A percentile compares a stretch with the other conserved stretches of the same genome.
phyloP scores from a whole-genome alignment of 345 rosid species.

The Populus nigra region DNA sequence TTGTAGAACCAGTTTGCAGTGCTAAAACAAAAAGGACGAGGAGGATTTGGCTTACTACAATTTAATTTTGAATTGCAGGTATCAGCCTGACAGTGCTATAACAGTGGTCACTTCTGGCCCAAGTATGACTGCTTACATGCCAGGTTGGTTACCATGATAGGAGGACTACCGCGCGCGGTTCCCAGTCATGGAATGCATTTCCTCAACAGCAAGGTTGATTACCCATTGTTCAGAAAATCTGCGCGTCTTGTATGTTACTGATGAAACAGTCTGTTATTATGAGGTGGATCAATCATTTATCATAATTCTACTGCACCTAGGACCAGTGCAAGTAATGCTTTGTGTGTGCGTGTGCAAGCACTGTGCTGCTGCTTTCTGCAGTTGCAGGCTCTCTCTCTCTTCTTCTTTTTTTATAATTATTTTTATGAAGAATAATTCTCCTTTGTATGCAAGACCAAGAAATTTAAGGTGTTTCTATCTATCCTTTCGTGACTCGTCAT shows the following conservation, averaged over 20 bases:
- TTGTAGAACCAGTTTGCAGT: not conserved
- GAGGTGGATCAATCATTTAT: conserved; percentile 7
- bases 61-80: conserved; percentile 40
- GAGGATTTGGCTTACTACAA: not conserved
- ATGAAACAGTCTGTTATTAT: not conserved
- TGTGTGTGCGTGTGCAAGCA: conserved; percentile 13
- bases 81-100: conserved; percentile 61
- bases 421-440: not conserved
- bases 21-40: not conserved
- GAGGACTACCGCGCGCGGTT: not conserved
- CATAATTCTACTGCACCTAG: conserved; percentile 4
- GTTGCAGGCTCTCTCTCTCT: not conserved
- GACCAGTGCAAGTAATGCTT: conserved; percentile 8
- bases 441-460: not conserved
- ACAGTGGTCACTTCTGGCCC: conserved; percentile 65
- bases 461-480: not conserved
- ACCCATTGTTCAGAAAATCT: not conserved
- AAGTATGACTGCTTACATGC: conserved; percentile 73
- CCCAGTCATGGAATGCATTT: conserved; percentile 13
- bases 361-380: conserved; percentile 1
- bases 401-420: not conserved
- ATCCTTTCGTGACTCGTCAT: not conserved
- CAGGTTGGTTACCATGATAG: conserved; percentile 82
- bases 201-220: not conserved
- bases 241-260: conserved; percentile 5